Evolutionary conservation across 352 stramenopile species (phyloP).

Genomic region (Phytophthora podocarpi): DNA sequence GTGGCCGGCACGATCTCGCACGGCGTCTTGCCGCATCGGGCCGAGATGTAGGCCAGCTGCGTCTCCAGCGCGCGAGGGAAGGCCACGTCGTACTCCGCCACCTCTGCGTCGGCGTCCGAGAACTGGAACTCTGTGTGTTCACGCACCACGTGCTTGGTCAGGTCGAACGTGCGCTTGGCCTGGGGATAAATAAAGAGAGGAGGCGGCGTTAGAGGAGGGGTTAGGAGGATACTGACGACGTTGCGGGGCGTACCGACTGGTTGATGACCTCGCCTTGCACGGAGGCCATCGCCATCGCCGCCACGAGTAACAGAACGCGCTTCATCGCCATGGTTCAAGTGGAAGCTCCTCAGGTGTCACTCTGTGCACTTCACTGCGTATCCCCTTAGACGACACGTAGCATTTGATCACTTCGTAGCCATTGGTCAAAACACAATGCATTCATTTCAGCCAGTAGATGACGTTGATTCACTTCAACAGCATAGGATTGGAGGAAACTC

Average conservation of each 20-base stretch:
- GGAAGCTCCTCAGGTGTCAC: constrained; percentile 4
- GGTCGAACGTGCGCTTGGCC: constrained; percentile 79
- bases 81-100: constrained; percentile 66
- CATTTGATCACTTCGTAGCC: constrained; percentile 8
- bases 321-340: constrained; percentile 41
- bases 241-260: constrained; percentile 51
- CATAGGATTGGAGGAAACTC: constrained; percentile 16
- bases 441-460: constrained; percentile 19
- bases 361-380: constrained; percentile 16
- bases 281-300: constrained; percentile 38
- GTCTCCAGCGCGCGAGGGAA: constrained; percentile 60
- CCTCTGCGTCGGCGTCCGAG: constrained; percentile 55
- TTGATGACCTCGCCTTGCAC: constrained; percentile 67
- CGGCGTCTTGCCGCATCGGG: constrained; percentile 74
- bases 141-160: constrained; percentile 85
- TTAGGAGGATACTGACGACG: neutral
- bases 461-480: neutral
- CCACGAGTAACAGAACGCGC: constrained; percentile 37
- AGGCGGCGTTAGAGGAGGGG: constrained; percentile 4
- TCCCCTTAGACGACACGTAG: constrained; percentile 33
- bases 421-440: constrained; percentile 18
- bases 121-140: constrained; percentile 79
- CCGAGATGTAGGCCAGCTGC: constrained; percentile 62
- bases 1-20: constrained; percentile 68
- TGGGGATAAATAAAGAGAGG: constrained; percentile 19